Conservation (phyloP, 169 alveolate species). For the Plasmodium vivax region DNA sequence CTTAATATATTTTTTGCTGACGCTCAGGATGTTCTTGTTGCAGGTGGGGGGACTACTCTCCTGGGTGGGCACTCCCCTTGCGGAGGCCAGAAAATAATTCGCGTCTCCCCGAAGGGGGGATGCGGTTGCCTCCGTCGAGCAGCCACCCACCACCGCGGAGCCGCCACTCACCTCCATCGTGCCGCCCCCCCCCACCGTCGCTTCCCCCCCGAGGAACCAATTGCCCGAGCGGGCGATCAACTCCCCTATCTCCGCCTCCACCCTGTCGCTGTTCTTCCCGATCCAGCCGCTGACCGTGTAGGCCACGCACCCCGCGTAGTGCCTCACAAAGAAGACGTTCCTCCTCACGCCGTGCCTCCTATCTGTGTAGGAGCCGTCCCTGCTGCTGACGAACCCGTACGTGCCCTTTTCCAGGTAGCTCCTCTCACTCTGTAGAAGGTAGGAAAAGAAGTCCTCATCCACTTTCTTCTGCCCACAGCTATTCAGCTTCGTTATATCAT, state of each 20-base stretch:
- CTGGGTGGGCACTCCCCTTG: neutral
- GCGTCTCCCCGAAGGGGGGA: neutral
- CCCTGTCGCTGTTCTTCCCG: constrained; percentile 88
- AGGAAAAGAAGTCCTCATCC: constrained; percentile 41
- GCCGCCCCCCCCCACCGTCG: neutral
- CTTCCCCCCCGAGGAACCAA: constrained; percentile 26
- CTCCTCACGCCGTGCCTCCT: constrained; percentile 17
- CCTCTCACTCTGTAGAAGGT: constrained; percentile 29
- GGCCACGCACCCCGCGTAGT: constrained; percentile 90
- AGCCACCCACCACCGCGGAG: too few species aligned
- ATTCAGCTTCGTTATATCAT: constrained; percentile 55
- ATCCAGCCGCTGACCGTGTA: constrained; percentile 86
- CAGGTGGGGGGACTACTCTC: neutral
- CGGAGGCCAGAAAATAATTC: neutral
- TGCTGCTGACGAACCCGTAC: constrained; percentile 34
- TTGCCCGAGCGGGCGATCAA: constrained; percentile 73
- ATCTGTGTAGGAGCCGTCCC: constrained; percentile 19
- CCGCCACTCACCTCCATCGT: neutral
- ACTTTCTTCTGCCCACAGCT: constrained; percentile 47
- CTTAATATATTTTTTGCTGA: constrained; percentile 77
- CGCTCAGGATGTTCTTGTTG: constrained; percentile 76
- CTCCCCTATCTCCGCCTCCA: constrained; percentile 82
- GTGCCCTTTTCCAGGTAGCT: constrained; percentile 13
- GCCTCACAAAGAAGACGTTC: constrained; percentile 80
- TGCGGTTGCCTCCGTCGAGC: neutral